These are phyloP conservation scores for Acacia pycnantha DNA, from an alignment of 331 rosid species.

Conservation along the genomic window DNA sequence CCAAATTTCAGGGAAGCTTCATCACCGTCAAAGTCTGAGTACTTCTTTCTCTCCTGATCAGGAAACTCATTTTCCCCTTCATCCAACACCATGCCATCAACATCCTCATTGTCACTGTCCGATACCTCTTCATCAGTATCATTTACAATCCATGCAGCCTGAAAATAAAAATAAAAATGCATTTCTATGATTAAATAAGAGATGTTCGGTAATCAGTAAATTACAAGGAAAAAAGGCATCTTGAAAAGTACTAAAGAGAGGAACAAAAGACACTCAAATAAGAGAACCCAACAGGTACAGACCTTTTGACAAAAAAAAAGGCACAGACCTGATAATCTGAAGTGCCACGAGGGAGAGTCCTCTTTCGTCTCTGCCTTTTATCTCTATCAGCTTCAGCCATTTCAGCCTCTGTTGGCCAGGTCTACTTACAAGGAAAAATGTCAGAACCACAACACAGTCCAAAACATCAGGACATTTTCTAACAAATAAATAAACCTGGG, in stretches of 20 bases:
- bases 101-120: slow-evolving; percentile 50
- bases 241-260: background rate
- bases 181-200: slow-evolving; percentile 1
- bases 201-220: slow-evolving; percentile 7
- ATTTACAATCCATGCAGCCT: slow-evolving; percentile 89
- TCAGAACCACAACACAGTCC: background rate
- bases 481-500: background rate
- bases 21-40: slow-evolving; percentile 63
- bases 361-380: slow-evolving; percentile 50
- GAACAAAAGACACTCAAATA: background rate
- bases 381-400: slow-evolving; percentile 62
- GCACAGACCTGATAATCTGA: slow-evolving; percentile 85
- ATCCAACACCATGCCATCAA: slow-evolving; percentile 76
- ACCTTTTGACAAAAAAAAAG: slow-evolving; percentile 39
- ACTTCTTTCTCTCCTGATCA: slow-evolving; percentile 38
- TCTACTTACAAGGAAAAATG: slow-evolving; percentile 45
- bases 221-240: background rate
- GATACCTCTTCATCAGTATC: slow-evolving; percentile 65
- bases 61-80: slow-evolving; percentile 45
- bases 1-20: slow-evolving; percentile 55
- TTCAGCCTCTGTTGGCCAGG: slow-evolving; percentile 98
- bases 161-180: slow-evolving; percentile 31
- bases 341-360: slow-evolving; percentile 75
- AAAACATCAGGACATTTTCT: background rate
- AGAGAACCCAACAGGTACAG: background rate